A percentile compares a stretch with the other conserved stretches of the same genome.
These are phyloP conservation scores for Cystobasidium ongulense DNA, from an alignment of 768 basidiomycete genomes.

Conservation along the genomic window DNA sequence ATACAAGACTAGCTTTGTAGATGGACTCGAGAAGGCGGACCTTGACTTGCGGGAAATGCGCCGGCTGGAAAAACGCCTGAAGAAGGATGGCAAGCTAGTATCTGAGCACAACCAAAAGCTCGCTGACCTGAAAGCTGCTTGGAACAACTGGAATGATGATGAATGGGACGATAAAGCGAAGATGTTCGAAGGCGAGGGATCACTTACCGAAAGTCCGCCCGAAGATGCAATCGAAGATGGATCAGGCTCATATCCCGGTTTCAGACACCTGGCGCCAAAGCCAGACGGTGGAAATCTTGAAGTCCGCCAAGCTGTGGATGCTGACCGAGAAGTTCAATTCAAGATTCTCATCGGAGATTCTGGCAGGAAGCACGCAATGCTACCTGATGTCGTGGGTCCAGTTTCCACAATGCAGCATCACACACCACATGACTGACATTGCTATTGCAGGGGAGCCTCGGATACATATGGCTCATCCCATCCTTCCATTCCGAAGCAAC, in stretches of 20 bases:
- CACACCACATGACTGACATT: not conserved
- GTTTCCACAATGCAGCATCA: not conserved
- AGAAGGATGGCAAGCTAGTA: not conserved
- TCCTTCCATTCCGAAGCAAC: not conserved
- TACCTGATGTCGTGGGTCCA: constrained; percentile 29
- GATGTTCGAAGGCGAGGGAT: constrained; percentile 36
- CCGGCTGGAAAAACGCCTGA: constrained; percentile 11
- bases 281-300: not conserved
- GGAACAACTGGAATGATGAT: constrained; percentile 9
- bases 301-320: not conserved
- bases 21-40: constrained; percentile 59
- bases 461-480: constrained; percentile 31
- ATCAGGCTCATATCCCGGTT: not conserved
- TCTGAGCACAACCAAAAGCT: not conserved
- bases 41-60: constrained; percentile 24
- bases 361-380: constrained; percentile 19
- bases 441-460: constrained; percentile 16
- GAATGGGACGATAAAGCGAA: constrained; percentile 35
- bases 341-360: constrained; percentile 27
- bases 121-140: constrained; percentile 1
- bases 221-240: not conserved
- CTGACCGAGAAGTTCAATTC: constrained; percentile 32
- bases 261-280: not conserved
- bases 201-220: not conserved
- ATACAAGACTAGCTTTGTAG: constrained; percentile 65